These are phyloP conservation scores for Aspergillus sclerotiicarbonarius DNA, from an alignment of 495 filamentous ascomycete genomes.

Conservation along the genomic window DNA sequence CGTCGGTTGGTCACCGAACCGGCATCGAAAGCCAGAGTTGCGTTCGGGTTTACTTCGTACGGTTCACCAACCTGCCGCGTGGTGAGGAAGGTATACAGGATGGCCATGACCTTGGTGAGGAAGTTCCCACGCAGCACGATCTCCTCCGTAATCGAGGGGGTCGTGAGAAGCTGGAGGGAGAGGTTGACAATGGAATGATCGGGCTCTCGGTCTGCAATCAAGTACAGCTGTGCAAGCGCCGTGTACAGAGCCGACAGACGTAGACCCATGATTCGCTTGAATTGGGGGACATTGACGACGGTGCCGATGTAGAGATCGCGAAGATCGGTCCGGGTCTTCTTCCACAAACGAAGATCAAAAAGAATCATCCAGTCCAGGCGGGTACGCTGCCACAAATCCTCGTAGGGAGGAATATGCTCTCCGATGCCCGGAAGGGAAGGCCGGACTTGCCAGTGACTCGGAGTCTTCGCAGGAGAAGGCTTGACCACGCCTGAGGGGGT, in stretches of 20 bases:
- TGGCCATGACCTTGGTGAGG: constrained; percentile 89
- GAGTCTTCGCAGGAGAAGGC: constrained; percentile 45
- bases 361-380: constrained; percentile 93
- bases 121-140: constrained; percentile 96
- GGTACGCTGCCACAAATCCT: constrained; percentile 83
- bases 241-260: constrained; percentile 93
- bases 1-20: constrained; percentile 91
- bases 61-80: constrained; percentile 94
- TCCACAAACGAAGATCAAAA: constrained; percentile 97
- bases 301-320: constrained; percentile 95
- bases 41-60: constrained; percentile 76
- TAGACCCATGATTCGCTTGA: constrained; percentile 93
- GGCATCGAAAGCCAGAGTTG: constrained; percentile 85
- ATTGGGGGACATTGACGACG: constrained; percentile 88
- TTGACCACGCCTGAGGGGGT: constrained; percentile 36
- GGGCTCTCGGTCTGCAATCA: constrained; percentile 93
- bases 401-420: constrained; percentile 62
- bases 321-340: constrained; percentile 84
- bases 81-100: constrained; percentile 95
- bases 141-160: constrained; percentile 92
- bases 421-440: constrained; percentile 59
- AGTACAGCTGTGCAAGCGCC: constrained; percentile 85
- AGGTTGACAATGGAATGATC: constrained; percentile 98
- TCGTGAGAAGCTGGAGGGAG: constrained; percentile 93
- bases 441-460: constrained; percentile 82